Percentiles rank a stretch among this genome's conserved stretches.
Conservation (phyloP, 2,329 filamentous ascomycete genomes). For the Colletotrichum spaethianum region DNA sequence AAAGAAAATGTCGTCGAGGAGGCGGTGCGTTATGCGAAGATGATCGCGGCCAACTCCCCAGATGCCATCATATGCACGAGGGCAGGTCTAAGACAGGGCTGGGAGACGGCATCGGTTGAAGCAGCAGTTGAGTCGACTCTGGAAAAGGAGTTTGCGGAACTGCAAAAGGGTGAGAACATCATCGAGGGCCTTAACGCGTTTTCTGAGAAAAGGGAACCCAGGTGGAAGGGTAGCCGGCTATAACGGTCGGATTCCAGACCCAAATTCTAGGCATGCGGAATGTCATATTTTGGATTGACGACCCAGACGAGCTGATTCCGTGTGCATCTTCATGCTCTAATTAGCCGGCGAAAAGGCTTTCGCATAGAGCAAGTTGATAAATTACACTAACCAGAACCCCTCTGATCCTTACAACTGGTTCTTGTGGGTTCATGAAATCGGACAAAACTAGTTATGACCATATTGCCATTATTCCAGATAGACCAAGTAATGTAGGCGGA, state of each 20-base stretch:
- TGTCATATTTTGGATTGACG: background rate
- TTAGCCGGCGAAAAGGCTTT: background rate
- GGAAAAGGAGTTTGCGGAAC: constrained; percentile 49
- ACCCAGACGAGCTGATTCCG: constrained; percentile 8
- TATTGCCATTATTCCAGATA: background rate
- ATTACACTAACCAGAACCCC: background rate
- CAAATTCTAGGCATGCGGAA: background rate
- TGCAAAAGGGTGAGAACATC: constrained; percentile 49
- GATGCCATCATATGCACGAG: constrained; percentile 58
- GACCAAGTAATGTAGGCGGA: background rate
- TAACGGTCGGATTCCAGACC: constrained; percentile 27
- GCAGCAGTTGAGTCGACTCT: constrained; percentile 48
- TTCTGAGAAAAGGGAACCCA: constrained; percentile 48
- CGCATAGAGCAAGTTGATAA: constrained; percentile 8
- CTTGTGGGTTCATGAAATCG: background rate
- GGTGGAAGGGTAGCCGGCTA: constrained; percentile 48
- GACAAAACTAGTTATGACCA: too few relatives aligned
- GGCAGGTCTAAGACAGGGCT: constrained; percentile 53
- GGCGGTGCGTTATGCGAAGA: constrained; percentile 40
- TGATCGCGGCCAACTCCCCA: constrained; percentile 44
- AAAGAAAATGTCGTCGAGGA: constrained; percentile 41
- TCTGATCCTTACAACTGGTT: background rate
- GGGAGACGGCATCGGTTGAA: constrained; percentile 59
- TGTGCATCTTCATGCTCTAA: background rate
- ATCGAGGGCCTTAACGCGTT: constrained; percentile 49